Percentiles rank a stretch among this genome's conserved stretches.
These are phyloP conservation scores for Wilcoxina mikolae DNA, from an alignment of 495 filamentous ascomycete species.

Conservation along the genomic window DNA sequence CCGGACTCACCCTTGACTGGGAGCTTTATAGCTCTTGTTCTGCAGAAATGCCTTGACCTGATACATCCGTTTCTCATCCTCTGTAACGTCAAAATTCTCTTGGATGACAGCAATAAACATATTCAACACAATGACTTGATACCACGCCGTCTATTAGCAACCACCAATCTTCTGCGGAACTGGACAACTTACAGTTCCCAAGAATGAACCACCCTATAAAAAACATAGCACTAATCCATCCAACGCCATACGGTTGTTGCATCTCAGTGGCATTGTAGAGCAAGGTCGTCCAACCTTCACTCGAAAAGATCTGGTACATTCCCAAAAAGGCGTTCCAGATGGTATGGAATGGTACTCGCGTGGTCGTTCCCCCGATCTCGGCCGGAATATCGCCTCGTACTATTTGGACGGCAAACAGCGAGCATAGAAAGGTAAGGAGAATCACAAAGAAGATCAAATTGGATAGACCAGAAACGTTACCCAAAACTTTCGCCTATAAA, in stretches of 20 bases:
- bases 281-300: slow-evolving; percentile 85
- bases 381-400: slow-evolving; percentile 71
- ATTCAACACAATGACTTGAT: slow-evolving; percentile 70
- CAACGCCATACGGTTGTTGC: slow-evolving; percentile 45
- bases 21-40: slow-evolving; percentile 65
- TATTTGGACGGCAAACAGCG: slow-evolving; percentile 86
- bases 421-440: slow-evolving; percentile 80
- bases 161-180: background rate
- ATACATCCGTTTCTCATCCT: slow-evolving; percentile 93
- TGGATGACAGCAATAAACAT: slow-evolving; percentile 99
- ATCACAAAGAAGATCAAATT: slow-evolving; percentile 96
- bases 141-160: background rate
- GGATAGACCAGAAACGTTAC: slow-evolving; percentile 79
- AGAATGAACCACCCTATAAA: slow-evolving; percentile 92
- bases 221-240: slow-evolving; percentile 93
- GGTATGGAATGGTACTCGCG: slow-evolving; percentile 63
- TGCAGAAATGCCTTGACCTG: slow-evolving; percentile 90
- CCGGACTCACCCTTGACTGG: slow-evolving; percentile 34
- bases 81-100: slow-evolving; percentile 98
- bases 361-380: slow-evolving; percentile 41
- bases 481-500: slow-evolving; percentile 49
- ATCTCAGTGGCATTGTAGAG: slow-evolving; percentile 68
- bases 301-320: slow-evolving; percentile 98
- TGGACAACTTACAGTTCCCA: slow-evolving; percentile 43
- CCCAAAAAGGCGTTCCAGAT: slow-evolving; percentile 93